Evolutionary conservation across 306 rosid genomes (phyloP).

Genomic region (Prinsepia uniflora): DNA sequence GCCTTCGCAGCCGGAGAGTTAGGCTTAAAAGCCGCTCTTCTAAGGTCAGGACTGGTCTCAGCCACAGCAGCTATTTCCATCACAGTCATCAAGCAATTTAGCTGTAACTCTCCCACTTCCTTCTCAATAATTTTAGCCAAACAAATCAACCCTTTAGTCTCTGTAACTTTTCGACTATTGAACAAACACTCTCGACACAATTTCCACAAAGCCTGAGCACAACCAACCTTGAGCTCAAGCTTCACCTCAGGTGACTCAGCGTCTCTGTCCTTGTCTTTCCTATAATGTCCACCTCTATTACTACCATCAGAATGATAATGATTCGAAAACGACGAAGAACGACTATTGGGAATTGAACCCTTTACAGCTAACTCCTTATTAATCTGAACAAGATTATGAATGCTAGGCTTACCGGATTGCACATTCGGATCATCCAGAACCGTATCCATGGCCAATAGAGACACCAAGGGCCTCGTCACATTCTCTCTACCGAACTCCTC

Average conservation of each 20-base stretch:
- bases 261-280: conserved; percentile 58
- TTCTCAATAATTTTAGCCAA: conserved; percentile 71
- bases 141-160: conserved; percentile 85
- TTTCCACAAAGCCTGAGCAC: conserved; percentile 85
- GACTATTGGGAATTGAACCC: background rate
- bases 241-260: conserved; percentile 52
- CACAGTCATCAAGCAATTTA: conserved; percentile 72
- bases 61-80: conserved; percentile 79
- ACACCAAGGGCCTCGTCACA: conserved; percentile 66
- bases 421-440: conserved; percentile 51
- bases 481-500: conserved; percentile 79
- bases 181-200: conserved; percentile 49
- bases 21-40: conserved; percentile 69
- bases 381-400: conserved; percentile 59
- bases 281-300: conserved; percentile 44
- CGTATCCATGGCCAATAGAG: conserved; percentile 54
- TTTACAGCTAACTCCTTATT: conserved; percentile 31
- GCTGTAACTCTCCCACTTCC: conserved; percentile 54
- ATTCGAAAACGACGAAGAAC: conserved; percentile 24
- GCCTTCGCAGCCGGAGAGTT: conserved; percentile 69
- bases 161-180: conserved; percentile 61
- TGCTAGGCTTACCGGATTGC: conserved; percentile 37
- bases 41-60: conserved; percentile 55
- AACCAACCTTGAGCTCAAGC: conserved; percentile 50
- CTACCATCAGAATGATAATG: conserved; percentile 50